These are phyloP conservation scores for Chenopodium suecicum DNA, from an alignment of 148 eudicot species.

Conservation along the genomic window DNA sequence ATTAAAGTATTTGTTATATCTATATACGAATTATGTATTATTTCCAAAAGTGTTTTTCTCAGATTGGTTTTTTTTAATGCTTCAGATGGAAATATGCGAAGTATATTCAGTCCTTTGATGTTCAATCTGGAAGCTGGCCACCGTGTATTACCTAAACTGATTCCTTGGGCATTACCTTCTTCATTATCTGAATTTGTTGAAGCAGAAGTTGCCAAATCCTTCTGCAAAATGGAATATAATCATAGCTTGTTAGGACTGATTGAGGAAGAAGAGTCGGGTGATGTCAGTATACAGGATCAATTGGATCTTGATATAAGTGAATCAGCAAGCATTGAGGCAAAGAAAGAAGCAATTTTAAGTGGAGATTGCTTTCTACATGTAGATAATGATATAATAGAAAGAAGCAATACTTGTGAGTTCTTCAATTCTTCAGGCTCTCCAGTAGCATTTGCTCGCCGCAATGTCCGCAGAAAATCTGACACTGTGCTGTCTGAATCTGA, in stretches of 20 bases:
- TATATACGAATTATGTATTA: too few relatives aligned
- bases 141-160: constrained; percentile 56
- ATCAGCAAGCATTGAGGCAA: constrained; percentile 47
- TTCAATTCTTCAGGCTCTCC: constrained; percentile 62
- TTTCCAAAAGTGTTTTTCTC: neutral
- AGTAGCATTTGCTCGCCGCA: constrained; percentile 52
- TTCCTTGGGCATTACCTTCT: constrained; percentile 68
- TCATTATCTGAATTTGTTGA: constrained; percentile 66
- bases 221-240: constrained; percentile 47
- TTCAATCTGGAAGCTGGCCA: constrained; percentile 76
- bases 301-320: constrained; percentile 28
- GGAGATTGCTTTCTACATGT: constrained; percentile 40
- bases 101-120: constrained; percentile 42
- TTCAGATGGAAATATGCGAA: constrained; percentile 45
- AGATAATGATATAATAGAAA: constrained; percentile 39
- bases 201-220: constrained; percentile 60
- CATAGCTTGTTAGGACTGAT: constrained; percentile 30
- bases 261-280: constrained; percentile 44
- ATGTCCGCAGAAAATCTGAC: constrained; percentile 46
- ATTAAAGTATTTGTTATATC: neutral
- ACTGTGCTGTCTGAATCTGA: constrained; percentile 72
- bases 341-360: constrained; percentile 72
- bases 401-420: constrained; percentile 37
- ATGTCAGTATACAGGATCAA: constrained; percentile 17
- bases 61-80: neutral